Conservation (phyloP, 75 land plant species). For the Selaginella tamariscina region DNA sequence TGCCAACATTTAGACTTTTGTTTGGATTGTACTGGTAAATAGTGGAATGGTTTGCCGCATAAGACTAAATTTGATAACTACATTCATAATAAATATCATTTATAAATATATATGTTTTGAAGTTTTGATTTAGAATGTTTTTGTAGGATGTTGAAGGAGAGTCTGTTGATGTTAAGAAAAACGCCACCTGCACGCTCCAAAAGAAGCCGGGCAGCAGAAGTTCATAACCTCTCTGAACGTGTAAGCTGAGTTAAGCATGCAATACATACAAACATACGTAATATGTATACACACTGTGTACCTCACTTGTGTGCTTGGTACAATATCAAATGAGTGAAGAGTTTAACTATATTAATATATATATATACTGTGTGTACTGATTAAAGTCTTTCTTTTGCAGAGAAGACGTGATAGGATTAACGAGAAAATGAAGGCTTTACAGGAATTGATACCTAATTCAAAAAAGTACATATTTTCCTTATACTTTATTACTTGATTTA, state of each 20-base stretch:
- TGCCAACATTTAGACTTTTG: no score
- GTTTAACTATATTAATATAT: not conserved
- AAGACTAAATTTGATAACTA: no score
- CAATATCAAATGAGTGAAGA: not conserved
- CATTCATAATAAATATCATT: no score
- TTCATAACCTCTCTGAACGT: conserved; percentile 81
- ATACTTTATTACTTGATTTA: not conserved
- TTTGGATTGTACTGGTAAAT: no score
- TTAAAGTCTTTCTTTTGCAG: conserved; percentile 8
- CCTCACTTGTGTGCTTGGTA: not conserved
- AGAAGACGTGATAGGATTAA: conserved; percentile 26
- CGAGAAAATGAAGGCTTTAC: conserved; percentile 28
- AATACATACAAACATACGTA: no score
- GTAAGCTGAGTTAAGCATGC: conserved; percentile 35
- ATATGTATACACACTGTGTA: not conserved
- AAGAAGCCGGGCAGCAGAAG: conserved; percentile 87
- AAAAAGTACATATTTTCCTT: conserved; percentile 12
- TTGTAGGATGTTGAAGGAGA: conserved; percentile 55
- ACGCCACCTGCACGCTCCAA: conserved; percentile 36
- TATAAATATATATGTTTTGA: no score
- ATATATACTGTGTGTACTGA: conserved; percentile 1
- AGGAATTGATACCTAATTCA: conserved; percentile 28
- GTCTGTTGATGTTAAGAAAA: conserved; percentile 39
- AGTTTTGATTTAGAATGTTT: not conserved
- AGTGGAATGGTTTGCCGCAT: no score